These are phyloP conservation scores for Parastagonospora nodorum DNA, from an alignment of 2,329 filamentous ascomycete species.

Conservation along the genomic window DNA sequence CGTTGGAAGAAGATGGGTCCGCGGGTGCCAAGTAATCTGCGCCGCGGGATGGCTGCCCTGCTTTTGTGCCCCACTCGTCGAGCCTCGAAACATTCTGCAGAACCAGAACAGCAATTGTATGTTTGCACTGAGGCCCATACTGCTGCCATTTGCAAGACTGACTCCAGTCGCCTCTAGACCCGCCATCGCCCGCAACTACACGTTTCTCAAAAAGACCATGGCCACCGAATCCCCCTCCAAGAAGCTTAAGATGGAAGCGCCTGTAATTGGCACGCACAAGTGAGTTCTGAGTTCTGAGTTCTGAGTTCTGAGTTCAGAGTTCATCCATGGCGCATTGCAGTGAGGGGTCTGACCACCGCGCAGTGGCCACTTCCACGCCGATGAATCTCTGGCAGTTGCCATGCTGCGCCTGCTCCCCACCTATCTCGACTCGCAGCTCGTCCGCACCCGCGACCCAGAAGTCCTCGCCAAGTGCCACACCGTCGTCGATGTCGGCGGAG, in stretches of 20 bases:
- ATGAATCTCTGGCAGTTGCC: conserved; percentile 95
- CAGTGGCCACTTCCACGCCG: conserved; percentile 94
- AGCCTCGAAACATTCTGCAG: conserved; percentile 8
- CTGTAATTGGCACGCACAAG: conserved; percentile 89
- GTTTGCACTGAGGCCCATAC: conserved; percentile 12
- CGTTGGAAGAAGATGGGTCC: conserved; percentile 2
- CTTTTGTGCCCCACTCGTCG: background rate
- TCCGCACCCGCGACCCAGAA: conserved; percentile 85
- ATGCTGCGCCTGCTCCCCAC: conserved; percentile 87
- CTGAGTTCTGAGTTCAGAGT: no score
- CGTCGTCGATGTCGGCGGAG: conserved; percentile 96
- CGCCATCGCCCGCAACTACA: background rate
- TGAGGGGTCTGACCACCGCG: background rate
- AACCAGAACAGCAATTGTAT: conserved; percentile 28
- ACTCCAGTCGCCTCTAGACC: background rate
- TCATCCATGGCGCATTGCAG: background rate
- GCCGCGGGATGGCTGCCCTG: conserved; percentile 7
- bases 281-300: no score
- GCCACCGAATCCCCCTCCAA: conserved; percentile 62
- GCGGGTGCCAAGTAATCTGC: conserved; percentile 18
- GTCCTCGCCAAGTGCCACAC: conserved; percentile 84
- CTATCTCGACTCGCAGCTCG: conserved; percentile 73
- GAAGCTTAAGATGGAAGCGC: conserved; percentile 74
- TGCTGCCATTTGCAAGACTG: background rate
- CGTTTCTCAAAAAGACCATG: conserved; percentile 24